Evolutionary conservation across 1,139 yeast species (phyloP).

Genomic region (Blastobotrys malaysiensis): DNA sequence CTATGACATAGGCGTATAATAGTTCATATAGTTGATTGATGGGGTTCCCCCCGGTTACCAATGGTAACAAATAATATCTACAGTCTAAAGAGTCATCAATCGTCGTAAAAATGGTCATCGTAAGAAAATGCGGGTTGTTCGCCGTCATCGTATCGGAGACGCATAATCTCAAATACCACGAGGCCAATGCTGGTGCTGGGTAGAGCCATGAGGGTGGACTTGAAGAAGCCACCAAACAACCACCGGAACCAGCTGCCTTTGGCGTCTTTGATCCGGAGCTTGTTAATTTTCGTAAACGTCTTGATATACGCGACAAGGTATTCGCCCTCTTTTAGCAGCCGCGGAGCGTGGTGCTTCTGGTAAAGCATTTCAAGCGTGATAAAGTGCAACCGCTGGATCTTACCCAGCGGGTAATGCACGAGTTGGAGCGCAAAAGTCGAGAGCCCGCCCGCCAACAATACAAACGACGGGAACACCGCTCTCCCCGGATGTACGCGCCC

Average conservation of each 20-base stretch:
- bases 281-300: slow-evolving; percentile 55
- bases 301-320: slow-evolving; percentile 65
- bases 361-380: slow-evolving; percentile 61
- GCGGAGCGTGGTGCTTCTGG: slow-evolving; percentile 12
- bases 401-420: slow-evolving; percentile 77
- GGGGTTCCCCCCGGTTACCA: no score
- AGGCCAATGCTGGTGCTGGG: slow-evolving; percentile 88
- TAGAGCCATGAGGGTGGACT: slow-evolving; percentile 67
- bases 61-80: background rate
- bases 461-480: slow-evolving; percentile 61
- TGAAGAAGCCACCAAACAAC: slow-evolving; percentile 70
- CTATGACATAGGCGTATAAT: no score
- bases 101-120: slow-evolving; percentile 7
- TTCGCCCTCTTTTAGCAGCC: slow-evolving; percentile 6
- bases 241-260: slow-evolving; percentile 55
- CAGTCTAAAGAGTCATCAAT: slow-evolving; percentile 5
- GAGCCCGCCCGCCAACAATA: slow-evolving; percentile 80
- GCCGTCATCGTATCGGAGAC: slow-evolving; percentile 39
- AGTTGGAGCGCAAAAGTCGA: slow-evolving; percentile 75
- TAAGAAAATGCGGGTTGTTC: slow-evolving; percentile 12
- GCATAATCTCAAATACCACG: slow-evolving; percentile 75
- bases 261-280: slow-evolving; percentile 48
- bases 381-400: slow-evolving; percentile 73
- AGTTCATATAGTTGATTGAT: no score
- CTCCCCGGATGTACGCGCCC: slow-evolving; percentile 25